Evolutionary conservation across 2,329 filamentous ascomycete genomes (phyloP), one percentile per base, ranked within the genome.

Genomic region (Fusarium robinianum): DNA sequence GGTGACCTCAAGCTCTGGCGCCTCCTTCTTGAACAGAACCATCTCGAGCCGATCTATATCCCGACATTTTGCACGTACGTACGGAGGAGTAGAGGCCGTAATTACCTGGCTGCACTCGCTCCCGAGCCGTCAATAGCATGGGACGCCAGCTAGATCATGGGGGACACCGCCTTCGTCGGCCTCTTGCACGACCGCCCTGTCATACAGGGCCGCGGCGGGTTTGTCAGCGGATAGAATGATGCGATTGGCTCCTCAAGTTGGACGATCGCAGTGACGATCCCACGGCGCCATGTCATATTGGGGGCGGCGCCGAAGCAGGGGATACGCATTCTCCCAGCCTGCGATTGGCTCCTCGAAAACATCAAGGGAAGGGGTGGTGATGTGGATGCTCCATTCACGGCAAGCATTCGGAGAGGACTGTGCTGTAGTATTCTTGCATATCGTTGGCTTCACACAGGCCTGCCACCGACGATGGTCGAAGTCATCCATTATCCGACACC

Each of bases 211-310:
- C 6, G 5, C 6, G 14, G 35, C 32, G 45, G 46, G 55, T 54
- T 53, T 53, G 61, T 60, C 55, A 64, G 51, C 52, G 21, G 19
- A 55, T 35, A 6, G 46, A 12, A 24, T 51, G 58, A 65, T 67
- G 65, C 65, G 65, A 67, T 66, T 67, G 65, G 65, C 57, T 60
- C 51, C 37, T 57, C 58, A 62, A 46, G 50, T 55, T 54, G 53
- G 38, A 55, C 61, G 53, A 65, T 58, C 51, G 51, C 51, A 50
- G 47, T 36, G 58, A 49, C 52, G 60, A 63, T 63, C 58, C 47
- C 44, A 55, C 47, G 53, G 47, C 49, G 51, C 49, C 51, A 52
- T 48, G 47, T 54, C 57, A 57, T 43, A 62, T 60, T 58, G 41
- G 51, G 61, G 51, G 45, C 46, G 51, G 39, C 49, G 49, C 58